Evolutionary conservation across 371 early-diverging fungal species (phyloP).

Genomic region (Mortierella sp.): DNA sequence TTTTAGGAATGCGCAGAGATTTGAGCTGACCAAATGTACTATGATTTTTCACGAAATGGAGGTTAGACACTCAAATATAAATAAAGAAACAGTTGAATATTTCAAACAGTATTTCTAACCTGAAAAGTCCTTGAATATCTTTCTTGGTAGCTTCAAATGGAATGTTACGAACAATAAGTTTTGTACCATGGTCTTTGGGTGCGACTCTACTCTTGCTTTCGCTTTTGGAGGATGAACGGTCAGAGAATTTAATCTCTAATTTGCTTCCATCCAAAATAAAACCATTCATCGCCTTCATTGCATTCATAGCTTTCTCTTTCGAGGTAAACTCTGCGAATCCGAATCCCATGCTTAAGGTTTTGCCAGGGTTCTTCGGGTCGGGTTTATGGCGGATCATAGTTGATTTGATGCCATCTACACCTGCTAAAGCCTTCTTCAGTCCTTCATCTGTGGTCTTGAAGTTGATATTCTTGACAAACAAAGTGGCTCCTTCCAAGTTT

Average conservation of each 20-base stretch:
- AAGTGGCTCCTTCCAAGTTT: conserved; percentile 70
- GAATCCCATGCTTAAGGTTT: conserved; percentile 93
- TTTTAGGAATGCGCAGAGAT: conserved; percentile 95
- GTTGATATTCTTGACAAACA: conserved; percentile 96
- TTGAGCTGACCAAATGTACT: conserved; percentile 94
- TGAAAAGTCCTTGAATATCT: conserved; percentile 94
- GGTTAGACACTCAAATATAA: conserved; percentile 4
- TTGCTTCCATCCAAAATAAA: conserved; percentile 87
- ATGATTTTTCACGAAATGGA: not conserved
- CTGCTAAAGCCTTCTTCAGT: conserved; percentile 77
- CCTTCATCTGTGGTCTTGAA: conserved; percentile 87
- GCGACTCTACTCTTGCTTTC: conserved; percentile 57
- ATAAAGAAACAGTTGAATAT: conserved; percentile 6
- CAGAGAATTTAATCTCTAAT: conserved; percentile 89
- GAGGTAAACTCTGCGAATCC: conserved; percentile 94
- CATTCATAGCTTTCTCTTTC: conserved; percentile 83
- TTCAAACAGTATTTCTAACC: conserved; percentile 58
- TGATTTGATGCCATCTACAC: conserved; percentile 79
- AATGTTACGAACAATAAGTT: conserved; percentile 97
- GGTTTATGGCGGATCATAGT: conserved; percentile 85
- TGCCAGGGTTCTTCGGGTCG: conserved; percentile 82
- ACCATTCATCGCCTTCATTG: conserved; percentile 88
- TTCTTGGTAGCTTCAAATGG: conserved; percentile 98
- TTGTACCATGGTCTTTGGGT: conserved; percentile 75
- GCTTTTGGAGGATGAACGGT: conserved; percentile 62